Evolutionary conservation across 192 early-diverging fungal species (phyloP).

Genomic region (Dissophora ornata): DNA sequence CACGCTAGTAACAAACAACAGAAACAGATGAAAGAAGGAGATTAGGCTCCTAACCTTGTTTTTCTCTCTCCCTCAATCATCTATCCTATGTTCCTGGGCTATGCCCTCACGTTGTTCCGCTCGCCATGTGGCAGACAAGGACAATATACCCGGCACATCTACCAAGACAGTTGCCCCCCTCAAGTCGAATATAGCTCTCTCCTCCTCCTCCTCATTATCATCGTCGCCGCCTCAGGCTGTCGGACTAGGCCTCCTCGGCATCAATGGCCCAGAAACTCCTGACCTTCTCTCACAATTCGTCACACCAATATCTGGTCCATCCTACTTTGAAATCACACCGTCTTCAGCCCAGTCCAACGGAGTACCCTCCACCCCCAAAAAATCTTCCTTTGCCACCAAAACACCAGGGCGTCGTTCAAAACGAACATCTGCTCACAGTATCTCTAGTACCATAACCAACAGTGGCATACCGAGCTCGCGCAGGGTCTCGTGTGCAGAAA

Average conservation of each 20-base stretch:
- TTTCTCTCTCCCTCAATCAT: slow-evolving; percentile 12
- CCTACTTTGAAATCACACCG: slow-evolving; percentile 49
- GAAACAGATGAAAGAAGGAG: not conserved
- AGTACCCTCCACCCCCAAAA: slow-evolving; percentile 4
- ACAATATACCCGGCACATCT: slow-evolving; percentile 11
- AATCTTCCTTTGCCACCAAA: slow-evolving; percentile 31
- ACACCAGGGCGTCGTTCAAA: slow-evolving; percentile 44
- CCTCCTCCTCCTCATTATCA: slow-evolving; percentile 1
- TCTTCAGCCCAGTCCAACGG: not conserved
- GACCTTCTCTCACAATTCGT: slow-evolving; percentile 19
- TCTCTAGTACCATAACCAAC: slow-evolving; percentile 47
- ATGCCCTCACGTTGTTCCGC: slow-evolving; percentile 6
- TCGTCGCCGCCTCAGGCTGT: slow-evolving; percentile 5
- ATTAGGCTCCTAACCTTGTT: slow-evolving; percentile 24
- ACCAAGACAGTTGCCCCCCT: not conserved
- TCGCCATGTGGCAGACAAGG: slow-evolving; percentile 10
- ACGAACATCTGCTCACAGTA: slow-evolving; percentile 39
- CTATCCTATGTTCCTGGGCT: slow-evolving; percentile 17
- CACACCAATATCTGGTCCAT: slow-evolving; percentile 35
- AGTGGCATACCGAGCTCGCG: slow-evolving; percentile 25
- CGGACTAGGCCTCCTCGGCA: slow-evolving; percentile 24
- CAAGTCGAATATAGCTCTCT: not conserved
- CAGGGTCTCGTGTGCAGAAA: slow-evolving; percentile 30
- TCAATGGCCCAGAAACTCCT: not conserved
- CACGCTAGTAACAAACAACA: not conserved